These are phyloP conservation scores for Trifolium repens DNA, from an alignment of 306 rosid genomes.

Conservation along the genomic window DNA sequence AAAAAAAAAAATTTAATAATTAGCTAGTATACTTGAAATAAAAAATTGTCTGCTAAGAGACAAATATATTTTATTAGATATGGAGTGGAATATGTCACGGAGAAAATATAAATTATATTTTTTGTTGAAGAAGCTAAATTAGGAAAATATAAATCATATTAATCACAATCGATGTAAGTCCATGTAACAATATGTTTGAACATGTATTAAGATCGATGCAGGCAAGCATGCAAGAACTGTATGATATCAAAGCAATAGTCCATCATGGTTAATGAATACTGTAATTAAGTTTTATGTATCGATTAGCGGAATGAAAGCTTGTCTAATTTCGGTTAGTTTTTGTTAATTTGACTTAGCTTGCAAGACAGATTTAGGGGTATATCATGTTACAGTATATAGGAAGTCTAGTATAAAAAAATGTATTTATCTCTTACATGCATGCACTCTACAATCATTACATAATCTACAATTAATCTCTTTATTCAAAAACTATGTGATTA, in stretches of 20 bases:
- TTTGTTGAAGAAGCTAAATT: no score
- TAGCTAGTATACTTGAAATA: no score
- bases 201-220: no score
- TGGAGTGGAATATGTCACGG: neutral
- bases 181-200: neutral
- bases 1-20: no score
- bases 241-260: conserved; percentile 30
- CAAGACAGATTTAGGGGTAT: conserved; percentile 35
- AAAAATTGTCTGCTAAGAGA: no score
- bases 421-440: conserved; percentile 35
- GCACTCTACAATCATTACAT: conserved; percentile 41
- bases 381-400: conserved; percentile 17
- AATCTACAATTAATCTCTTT: neutral
- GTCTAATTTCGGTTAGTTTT: neutral
- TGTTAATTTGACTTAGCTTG: conserved; percentile 38
- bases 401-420: conserved; percentile 16
- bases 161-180: neutral
- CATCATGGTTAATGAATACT: conserved; percentile 29
- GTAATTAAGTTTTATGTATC: neutral
- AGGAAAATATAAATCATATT: neutral
- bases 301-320: neutral
- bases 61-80: no score
- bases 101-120: neutral
- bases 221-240: conserved; percentile 33
- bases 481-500: neutral